A percentile compares a stretch with the other conserved stretches of the same genome.
Conservation (phyloP, 2,329 filamentous ascomycete species). For the Aspergillus ochraceus region DNA sequence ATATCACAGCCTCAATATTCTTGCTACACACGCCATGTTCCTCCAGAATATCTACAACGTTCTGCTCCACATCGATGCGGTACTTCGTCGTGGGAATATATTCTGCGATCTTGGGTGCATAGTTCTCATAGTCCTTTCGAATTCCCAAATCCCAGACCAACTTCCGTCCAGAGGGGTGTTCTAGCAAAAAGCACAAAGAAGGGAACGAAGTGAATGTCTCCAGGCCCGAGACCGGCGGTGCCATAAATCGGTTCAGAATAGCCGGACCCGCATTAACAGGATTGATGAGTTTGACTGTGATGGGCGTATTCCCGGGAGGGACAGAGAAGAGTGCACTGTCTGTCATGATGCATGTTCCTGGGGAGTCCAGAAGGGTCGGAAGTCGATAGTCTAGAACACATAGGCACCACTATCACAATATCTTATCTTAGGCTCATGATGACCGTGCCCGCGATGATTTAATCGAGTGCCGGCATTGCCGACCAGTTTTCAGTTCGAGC, state of each 20-base stretch:
- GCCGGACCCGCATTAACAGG: constrained; percentile 43
- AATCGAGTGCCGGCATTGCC: background rate
- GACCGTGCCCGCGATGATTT: no score
- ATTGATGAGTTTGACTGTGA: constrained; percentile 33
- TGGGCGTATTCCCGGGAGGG: background rate
- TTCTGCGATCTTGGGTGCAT: background rate
- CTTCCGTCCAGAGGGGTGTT: background rate
- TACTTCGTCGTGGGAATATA: background rate
- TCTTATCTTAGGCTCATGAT: no score
- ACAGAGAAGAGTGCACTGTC: background rate
- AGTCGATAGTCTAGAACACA: no score
- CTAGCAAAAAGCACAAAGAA: background rate
- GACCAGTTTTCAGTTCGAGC: no score
- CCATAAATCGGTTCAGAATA: constrained; percentile 42
- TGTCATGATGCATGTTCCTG: background rate
- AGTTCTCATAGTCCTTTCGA: background rate
- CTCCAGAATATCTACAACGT: background rate
- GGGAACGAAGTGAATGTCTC: constrained; percentile 20
- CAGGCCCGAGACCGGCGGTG: constrained; percentile 35
- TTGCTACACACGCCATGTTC: background rate
- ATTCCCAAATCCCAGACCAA: constrained; percentile 9
- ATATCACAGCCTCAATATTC: constrained; percentile 5
- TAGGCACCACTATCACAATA: no score
- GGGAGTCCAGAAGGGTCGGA: no score
- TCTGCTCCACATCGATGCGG: background rate